A percentile compares a stretch with the other conserved stretches of the same genome.
These are phyloP conservation scores for Paratinospora sagittata DNA, from an alignment of 164 flowering plant species.

Conservation along the genomic window DNA sequence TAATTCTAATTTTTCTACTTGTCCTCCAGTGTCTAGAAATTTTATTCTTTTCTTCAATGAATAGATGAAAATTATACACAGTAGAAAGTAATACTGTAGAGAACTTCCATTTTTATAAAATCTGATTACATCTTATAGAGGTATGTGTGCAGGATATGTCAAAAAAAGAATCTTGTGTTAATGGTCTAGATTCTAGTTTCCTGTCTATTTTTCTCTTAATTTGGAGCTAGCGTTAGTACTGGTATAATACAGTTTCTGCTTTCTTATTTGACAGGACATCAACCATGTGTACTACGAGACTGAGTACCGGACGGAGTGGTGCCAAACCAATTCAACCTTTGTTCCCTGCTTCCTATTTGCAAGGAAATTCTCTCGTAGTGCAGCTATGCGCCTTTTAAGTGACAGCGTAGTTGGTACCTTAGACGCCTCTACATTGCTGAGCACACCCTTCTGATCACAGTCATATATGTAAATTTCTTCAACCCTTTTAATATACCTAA, in stretches of 20 bases:
- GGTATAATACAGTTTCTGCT: not conserved
- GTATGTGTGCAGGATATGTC: no score
- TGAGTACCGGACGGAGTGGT: constrained; percentile 88
- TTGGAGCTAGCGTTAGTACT: not conserved
- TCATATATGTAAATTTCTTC: not conserved
- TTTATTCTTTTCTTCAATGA: not conserved
- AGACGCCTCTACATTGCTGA: constrained; percentile 24
- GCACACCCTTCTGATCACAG: constrained; percentile 1
- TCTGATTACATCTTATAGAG: no score
- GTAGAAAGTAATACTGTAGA: no score
- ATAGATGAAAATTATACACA: not conserved
- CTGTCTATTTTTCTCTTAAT: not conserved
- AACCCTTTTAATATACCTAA: constrained; percentile 1
- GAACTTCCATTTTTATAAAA: no score
- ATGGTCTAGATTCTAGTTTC: not conserved
- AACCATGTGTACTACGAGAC: constrained; percentile 72
- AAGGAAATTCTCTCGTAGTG: constrained; percentile 80
- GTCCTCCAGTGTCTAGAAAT: not conserved
- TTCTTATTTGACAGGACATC: constrained; percentile 43
- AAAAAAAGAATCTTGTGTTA: not conserved
- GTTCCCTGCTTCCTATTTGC: constrained; percentile 81
- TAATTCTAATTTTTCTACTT: not conserved
- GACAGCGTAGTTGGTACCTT: constrained; percentile 48
- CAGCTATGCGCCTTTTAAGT: constrained; percentile 80
- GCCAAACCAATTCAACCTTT: constrained; percentile 42